Conservation (phyloP, 148 eudicot species). For the Linanthus parryae region DNA sequence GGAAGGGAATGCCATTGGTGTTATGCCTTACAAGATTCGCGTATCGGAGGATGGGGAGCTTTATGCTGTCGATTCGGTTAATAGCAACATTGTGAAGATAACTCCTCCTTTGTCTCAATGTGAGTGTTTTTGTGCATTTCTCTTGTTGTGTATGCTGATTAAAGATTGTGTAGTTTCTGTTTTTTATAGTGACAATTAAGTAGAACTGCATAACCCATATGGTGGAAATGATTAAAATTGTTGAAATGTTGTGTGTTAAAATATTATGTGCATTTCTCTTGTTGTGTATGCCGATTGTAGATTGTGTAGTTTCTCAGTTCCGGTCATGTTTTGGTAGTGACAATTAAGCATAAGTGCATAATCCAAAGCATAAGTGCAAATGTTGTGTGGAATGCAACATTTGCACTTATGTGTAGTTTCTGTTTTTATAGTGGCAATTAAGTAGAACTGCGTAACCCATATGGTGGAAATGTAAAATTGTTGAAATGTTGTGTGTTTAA, state of each 20-base stretch:
- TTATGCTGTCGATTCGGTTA: slow-evolving; percentile 83
- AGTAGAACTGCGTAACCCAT: too few species aligned
- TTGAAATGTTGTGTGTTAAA: too few species aligned
- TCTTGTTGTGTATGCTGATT: slow-evolving; percentile 1
- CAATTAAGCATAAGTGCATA: too few species aligned
- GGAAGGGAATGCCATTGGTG: slow-evolving; percentile 89
- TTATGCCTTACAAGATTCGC: slow-evolving; percentile 68
- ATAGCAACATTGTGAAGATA: slow-evolving; percentile 83
- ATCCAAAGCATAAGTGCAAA: too few species aligned
- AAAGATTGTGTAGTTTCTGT: neutral
- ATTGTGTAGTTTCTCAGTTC: neutral
- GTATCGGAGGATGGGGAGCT: slow-evolving; percentile 92
- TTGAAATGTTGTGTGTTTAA: too few species aligned
- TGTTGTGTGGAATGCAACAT: too few species aligned
- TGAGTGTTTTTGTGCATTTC: slow-evolving; percentile 22
- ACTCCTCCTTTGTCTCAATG: slow-evolving; percentile 96
- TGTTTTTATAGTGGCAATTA: neutral
- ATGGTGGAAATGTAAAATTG: too few species aligned
- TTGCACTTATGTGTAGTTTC: too few species aligned
- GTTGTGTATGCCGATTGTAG: neutral
- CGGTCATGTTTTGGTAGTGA: too few species aligned
- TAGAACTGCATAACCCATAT: too few species aligned
- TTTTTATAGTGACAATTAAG: neutral
- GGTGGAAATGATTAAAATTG: too few species aligned
- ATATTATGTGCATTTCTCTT: slow-evolving; percentile 3